Evolutionary conservation across 371 early-diverging fungal species (phyloP).

Genomic region (Coemansia sp.): DNA sequence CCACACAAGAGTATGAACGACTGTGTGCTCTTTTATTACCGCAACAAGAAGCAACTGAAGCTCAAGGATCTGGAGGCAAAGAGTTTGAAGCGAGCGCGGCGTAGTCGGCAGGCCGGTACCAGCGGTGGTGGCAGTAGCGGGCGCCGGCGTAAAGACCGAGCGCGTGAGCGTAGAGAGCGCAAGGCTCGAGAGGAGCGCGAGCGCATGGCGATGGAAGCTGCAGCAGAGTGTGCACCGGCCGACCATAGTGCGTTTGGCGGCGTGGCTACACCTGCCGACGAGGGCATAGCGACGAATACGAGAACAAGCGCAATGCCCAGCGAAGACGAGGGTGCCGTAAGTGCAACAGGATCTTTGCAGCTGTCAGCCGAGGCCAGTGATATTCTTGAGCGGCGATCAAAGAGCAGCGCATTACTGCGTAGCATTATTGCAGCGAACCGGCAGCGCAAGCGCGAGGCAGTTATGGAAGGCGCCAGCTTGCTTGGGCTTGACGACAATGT

Average conservation of each 20-base stretch:
- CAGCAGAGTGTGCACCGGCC: conserved; percentile 18
- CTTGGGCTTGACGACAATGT: conserved; percentile 6
- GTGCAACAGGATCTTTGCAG: background rate
- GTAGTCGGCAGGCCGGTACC: conserved; percentile 16
- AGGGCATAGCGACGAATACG: background rate
- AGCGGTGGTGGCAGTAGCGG: conserved; percentile 9
- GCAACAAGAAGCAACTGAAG: conserved; percentile 77
- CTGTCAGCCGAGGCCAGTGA: background rate
- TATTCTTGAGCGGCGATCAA: conserved; percentile 25
- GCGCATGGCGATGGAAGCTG: conserved; percentile 36
- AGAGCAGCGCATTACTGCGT: conserved; percentile 40
- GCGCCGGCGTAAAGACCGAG: conserved; percentile 37
- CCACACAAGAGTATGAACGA: conserved; percentile 77
- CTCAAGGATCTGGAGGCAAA: conserved; percentile 68
- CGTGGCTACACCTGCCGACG: background rate
- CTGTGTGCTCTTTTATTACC: conserved; percentile 89
- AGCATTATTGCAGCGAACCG: conserved; percentile 50
- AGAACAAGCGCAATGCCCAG: conserved; percentile 4
- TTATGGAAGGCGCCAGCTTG: background rate
- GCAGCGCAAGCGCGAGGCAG: conserved; percentile 37
- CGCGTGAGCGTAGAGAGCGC: conserved; percentile 38
- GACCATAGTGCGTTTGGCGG: conserved; percentile 5
- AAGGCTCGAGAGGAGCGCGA: conserved; percentile 40
- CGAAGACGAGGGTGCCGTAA: conserved; percentile 3
- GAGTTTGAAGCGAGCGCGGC: conserved; percentile 25